Evolutionary conservation across 2,329 filamentous ascomycete species (phyloP).

Genomic region (Mollisiaceae sp.): DNA sequence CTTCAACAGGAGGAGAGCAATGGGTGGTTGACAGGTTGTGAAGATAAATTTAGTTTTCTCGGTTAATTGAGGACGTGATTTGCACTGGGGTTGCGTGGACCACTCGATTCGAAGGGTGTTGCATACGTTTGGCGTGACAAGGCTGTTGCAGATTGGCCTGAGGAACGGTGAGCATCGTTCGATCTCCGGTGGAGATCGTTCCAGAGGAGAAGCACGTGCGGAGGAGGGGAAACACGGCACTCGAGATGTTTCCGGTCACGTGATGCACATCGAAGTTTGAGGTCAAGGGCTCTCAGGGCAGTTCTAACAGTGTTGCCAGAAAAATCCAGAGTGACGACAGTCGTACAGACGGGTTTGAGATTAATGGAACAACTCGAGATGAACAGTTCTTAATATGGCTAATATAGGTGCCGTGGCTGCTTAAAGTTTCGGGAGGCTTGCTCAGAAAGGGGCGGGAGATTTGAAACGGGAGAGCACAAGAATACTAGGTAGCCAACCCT

Average conservation of each 20-base stretch:
- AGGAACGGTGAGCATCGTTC: neutral
- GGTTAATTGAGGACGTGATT: slow-evolving; percentile 9
- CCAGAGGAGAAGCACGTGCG: neutral
- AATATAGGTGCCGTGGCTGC: slow-evolving; percentile 6
- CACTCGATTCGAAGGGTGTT: slow-evolving; percentile 3
- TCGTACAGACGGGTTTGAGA: neutral
- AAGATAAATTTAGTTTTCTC: neutral
- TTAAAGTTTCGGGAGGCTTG: slow-evolving; percentile 10
- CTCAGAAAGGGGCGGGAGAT: neutral
- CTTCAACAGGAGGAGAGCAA: too few species aligned
- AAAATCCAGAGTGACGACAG: slow-evolving; percentile 4
- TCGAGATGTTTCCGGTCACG: neutral
- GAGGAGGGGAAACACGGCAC: neutral
- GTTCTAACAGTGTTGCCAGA: neutral
- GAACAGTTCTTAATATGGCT: slow-evolving; percentile 6
- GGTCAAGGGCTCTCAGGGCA: neutral
- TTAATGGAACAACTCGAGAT: slow-evolving; percentile 4
- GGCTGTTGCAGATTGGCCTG: slow-evolving; percentile 3
- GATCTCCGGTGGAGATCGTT: neutral
- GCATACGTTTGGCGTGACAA: slow-evolving; percentile 9
- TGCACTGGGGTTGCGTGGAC: slow-evolving; percentile 5
- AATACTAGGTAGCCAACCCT: neutral
- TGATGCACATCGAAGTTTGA: neutral
- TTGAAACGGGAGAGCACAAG: neutral
- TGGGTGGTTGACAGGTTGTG: neutral